Percentiles rank a stretch among this genome's conserved stretches.
phyloP scores from a whole-genome alignment of 208 protist genomes.

The Kentomonas sorsogonicus region DNA sequence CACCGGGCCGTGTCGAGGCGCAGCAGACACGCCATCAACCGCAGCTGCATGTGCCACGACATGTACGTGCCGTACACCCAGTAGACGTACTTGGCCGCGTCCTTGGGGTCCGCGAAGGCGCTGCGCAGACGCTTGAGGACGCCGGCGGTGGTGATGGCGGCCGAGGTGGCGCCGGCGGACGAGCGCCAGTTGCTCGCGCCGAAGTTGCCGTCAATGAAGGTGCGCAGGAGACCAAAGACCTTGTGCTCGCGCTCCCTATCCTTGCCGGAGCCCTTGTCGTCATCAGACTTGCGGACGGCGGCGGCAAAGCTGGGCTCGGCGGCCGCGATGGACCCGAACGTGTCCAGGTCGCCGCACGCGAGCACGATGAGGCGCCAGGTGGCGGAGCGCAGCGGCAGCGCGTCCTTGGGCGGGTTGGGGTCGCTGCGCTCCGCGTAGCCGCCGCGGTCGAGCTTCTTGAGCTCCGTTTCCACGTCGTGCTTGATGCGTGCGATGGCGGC shows the following conservation, averaged over 20 bases:
- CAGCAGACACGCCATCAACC: constrained; percentile 64
- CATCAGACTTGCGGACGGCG: constrained; percentile 22
- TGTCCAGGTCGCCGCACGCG: constrained; percentile 33
- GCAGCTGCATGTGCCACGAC: constrained; percentile 68
- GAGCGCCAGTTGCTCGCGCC: too few species aligned
- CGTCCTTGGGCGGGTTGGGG: constrained; percentile 15
- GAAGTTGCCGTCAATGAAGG: too few species aligned
- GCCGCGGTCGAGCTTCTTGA: constrained; percentile 59
- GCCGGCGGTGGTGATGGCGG: constrained; percentile 26
- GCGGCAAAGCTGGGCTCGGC: constrained; percentile 24
- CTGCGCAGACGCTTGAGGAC: constrained; percentile 53
- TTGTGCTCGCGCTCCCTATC: too few species aligned
- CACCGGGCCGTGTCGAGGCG: constrained; percentile 72
- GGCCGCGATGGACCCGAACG: constrained; percentile 32
- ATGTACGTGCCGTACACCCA: constrained; percentile 76
- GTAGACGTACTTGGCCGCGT: constrained; percentile 54
- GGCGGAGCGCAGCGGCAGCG: constrained; percentile 39
- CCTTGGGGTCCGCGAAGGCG: constrained; percentile 36
- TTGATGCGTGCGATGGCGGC: not conserved
- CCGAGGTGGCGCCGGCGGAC: too few species aligned
- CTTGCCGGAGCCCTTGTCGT: constrained; percentile 13
- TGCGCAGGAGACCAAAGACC: too few species aligned
- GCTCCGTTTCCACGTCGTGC: constrained; percentile 14
- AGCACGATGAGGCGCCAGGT: constrained; percentile 78
- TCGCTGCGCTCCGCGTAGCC: constrained; percentile 1